Percentiles rank a stretch among this genome's conserved stretches.
phyloP scores from a whole-genome alignment of 257 asterid genomes.

The Solanum sejunctum region DNA sequence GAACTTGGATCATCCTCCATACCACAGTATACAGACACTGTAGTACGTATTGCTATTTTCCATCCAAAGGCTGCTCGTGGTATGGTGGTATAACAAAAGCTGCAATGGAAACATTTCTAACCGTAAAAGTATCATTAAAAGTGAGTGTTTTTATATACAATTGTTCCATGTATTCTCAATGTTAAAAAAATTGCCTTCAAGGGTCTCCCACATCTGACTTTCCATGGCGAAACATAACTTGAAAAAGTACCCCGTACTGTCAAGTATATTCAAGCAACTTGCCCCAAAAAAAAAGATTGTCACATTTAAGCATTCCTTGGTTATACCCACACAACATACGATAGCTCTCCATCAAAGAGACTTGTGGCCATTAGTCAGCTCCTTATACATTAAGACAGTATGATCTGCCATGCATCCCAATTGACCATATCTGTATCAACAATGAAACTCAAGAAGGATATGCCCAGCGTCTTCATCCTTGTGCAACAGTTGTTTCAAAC shows the following conservation, averaged over 20 bases:
- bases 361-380: not conserved
- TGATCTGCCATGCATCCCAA: not conserved
- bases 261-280: not conserved
- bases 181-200: not conserved
- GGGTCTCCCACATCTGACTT: not conserved
- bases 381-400: not conserved
- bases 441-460: not conserved
- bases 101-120: not conserved
- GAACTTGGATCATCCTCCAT: not conserved
- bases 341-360: not conserved
- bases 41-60: not conserved
- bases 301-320: not conserved
- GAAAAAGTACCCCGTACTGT: not conserved
- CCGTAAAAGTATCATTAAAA: not conserved
- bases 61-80: not conserved
- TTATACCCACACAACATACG: not conserved
- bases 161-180: not conserved
- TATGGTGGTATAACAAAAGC: not conserved
- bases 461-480: not conserved
- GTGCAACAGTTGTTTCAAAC: no score
- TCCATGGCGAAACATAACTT: not conserved
- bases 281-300: not conserved
- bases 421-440: not conserved
- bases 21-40: not conserved
- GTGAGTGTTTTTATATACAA: not conserved